Evolutionary conservation across 495 filamentous ascomycete genomes (phyloP).

Genomic region (Aspergillus indologenus): DNA sequence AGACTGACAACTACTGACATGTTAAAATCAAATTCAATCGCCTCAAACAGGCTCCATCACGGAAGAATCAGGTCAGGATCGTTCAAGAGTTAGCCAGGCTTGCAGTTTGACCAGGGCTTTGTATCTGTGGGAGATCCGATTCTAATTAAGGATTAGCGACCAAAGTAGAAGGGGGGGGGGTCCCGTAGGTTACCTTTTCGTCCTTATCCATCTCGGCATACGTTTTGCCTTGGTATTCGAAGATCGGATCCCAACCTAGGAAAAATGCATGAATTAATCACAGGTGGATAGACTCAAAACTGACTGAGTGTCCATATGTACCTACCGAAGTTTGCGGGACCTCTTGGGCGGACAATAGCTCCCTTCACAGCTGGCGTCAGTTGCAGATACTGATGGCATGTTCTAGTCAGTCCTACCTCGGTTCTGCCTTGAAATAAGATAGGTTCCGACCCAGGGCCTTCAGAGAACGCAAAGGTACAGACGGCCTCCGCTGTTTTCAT

Average conservation of each 20-base stretch:
- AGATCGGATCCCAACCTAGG: constrained; percentile 90
- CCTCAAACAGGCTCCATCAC: neutral
- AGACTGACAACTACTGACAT: constrained; percentile 15
- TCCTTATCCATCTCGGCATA: constrained; percentile 96
- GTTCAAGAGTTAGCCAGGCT: constrained; percentile 67
- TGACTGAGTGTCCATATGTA: constrained; percentile 16
- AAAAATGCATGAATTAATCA: neutral
- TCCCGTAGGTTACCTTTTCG: constrained; percentile 56
- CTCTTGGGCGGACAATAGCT: constrained; percentile 43
- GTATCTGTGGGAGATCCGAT: constrained; percentile 84
- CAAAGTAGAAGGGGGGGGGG: neutral
- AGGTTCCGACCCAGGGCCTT: constrained; percentile 78
- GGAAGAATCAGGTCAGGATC: constrained; percentile 15
- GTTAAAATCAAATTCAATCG: constrained; percentile 20
- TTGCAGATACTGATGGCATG: neutral
- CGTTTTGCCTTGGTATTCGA: constrained; percentile 91
- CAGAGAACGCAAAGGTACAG: constrained; percentile 91
- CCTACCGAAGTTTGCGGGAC: constrained; percentile 80
- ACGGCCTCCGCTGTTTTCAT: constrained; percentile 90
- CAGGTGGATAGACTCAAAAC: neutral
- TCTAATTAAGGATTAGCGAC: constrained; percentile 43
- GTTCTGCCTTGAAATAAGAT: constrained; percentile 92
- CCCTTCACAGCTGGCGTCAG: constrained; percentile 35
- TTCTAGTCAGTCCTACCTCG: constrained; percentile 28
- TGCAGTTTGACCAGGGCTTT: constrained; percentile 83